Conservation (phyloP, 2,329 filamentous ascomycete species). For the Nemania serpens region DNA sequence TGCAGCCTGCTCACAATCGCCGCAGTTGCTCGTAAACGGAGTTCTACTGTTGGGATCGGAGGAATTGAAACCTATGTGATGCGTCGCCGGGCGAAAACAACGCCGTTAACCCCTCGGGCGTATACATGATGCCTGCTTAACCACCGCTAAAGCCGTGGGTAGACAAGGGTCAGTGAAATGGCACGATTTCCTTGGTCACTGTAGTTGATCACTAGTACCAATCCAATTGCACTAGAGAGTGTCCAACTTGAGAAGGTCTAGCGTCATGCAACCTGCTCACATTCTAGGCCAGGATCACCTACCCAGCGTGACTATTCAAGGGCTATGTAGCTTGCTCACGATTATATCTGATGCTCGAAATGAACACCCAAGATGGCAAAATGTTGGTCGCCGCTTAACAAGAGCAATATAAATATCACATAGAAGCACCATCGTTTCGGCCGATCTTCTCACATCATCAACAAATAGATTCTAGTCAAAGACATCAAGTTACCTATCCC, state of each 20-base stretch:
- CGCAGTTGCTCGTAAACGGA: too few relatives aligned
- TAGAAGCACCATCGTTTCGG: slow-evolving; percentile 25
- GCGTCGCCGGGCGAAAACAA: too few relatives aligned
- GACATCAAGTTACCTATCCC: slow-evolving; percentile 14
- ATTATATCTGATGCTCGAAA: slow-evolving; percentile 26
- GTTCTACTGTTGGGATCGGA: slow-evolving; percentile 22
- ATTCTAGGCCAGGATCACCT: slow-evolving; percentile 33
- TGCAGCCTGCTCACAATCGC: slow-evolving; percentile 33
- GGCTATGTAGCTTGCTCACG: slow-evolving; percentile 38
- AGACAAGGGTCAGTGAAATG: slow-evolving; percentile 7
- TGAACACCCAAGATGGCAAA: background rate
- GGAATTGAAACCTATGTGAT: slow-evolving; percentile 15
- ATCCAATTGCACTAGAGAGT: too few relatives aligned
- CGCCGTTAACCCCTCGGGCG: too few relatives aligned
- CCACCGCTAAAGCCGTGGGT: slow-evolving; percentile 18
- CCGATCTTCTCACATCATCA: slow-evolving; percentile 27
- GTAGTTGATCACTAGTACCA: too few relatives aligned
- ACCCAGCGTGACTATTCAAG: too few relatives aligned
- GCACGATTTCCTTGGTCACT: background rate
- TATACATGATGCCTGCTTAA: too few relatives aligned
- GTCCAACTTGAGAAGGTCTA: slow-evolving; percentile 28
- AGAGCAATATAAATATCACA: slow-evolving; percentile 11
- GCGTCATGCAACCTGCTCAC: slow-evolving; percentile 44
- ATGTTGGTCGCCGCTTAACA: background rate
- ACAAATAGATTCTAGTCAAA: slow-evolving; percentile 27